Evolutionary conservation across 1,284 basidiomycete species (phyloP), one percentile per base, ranked within the genome.

Genomic region (Pseudozyma pruni): DNA sequence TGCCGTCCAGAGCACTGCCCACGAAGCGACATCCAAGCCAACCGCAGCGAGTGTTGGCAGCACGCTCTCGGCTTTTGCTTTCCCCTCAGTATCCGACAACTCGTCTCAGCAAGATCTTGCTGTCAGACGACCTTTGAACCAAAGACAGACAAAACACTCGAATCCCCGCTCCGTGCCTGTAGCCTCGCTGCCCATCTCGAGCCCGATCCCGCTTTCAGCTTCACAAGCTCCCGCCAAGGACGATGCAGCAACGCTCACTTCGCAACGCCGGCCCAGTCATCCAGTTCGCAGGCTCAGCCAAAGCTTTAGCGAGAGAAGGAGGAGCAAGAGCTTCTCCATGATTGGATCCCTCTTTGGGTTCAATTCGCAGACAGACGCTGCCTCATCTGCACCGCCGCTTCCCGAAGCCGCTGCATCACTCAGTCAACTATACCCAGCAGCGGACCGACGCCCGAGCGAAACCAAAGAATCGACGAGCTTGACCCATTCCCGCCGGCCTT

Each of bases 301-400:
- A 19, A 57, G 25, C 20, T 19, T 57, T n/a, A 43, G 46, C 35
- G 54, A 60, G 25, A 41, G 67, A n/a, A 70, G 51, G 59, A 64
- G 34, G 50, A 70, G 60, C 60, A 60, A 42, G 47, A 70, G 67
- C n/a, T 43, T 70, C 11, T 62, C 67, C 7, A 54, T 63, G 51
- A 38, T 70, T 20, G 54, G 58, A 4, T 44, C 32, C 27, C 44
- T 70, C 40, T 58, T 62, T 34, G 58, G 50, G 34, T 7, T 38
- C 19, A n/a, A n/a, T 32, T 37, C 40, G 3, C 48, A 43, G 11
- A 6, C 32, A 11, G 29, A 39, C 27, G 7, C 39, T 6, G 31
- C 22, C 8, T 19, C 40, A 19, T 16, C 38, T 7, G 59, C 52
- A 1, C 56, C 62, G 31, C 50, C 56, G 3, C 56, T 59, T 17